Conservation (phyloP, 2,329 filamentous ascomycete species). For the Colletotrichum abscissum region DNA sequence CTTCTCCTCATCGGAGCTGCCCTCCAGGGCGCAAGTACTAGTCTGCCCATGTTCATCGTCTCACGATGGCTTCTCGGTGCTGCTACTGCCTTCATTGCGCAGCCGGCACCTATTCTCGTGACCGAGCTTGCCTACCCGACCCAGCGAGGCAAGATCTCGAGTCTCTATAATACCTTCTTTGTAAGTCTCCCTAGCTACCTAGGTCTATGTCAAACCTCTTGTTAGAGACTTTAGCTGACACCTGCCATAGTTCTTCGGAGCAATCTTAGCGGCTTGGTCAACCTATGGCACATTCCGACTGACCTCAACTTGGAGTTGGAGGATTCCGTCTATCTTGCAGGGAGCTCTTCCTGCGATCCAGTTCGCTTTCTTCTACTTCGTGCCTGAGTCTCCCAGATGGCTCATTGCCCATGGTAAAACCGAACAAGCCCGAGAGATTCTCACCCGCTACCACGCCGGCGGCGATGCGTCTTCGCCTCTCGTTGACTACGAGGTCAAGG, state of each 20-base stretch:
- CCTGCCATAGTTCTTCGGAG: constrained; percentile 48
- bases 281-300: constrained; percentile 48
- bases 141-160: constrained; percentile 46
- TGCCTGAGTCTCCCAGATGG: constrained; percentile 74
- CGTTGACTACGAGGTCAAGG: constrained; percentile 51
- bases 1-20: constrained; percentile 46
- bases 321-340: constrained; percentile 42
- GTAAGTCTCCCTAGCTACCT: background rate
- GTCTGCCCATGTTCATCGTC: constrained; percentile 46
- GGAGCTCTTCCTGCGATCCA: constrained; percentile 52
- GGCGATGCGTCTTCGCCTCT: constrained; percentile 55
- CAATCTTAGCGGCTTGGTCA: constrained; percentile 43
- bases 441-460: constrained; percentile 62
- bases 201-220: background rate
- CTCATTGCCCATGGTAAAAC: constrained; percentile 65
- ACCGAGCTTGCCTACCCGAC: constrained; percentile 50
- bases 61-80: constrained; percentile 48
- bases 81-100: constrained; percentile 43
- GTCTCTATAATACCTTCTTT: constrained; percentile 58
- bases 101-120: constrained; percentile 47
- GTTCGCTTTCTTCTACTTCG: constrained; percentile 16
- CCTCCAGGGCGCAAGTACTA: constrained; percentile 41
- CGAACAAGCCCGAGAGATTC: constrained; percentile 61
- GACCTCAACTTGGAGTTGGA: constrained; percentile 42
- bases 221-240: background rate